These are phyloP conservation scores for Marchantia polymorpha DNA, from an alignment of 225 moss, liverwort and hornwort species.

Conservation along the genomic window DNA sequence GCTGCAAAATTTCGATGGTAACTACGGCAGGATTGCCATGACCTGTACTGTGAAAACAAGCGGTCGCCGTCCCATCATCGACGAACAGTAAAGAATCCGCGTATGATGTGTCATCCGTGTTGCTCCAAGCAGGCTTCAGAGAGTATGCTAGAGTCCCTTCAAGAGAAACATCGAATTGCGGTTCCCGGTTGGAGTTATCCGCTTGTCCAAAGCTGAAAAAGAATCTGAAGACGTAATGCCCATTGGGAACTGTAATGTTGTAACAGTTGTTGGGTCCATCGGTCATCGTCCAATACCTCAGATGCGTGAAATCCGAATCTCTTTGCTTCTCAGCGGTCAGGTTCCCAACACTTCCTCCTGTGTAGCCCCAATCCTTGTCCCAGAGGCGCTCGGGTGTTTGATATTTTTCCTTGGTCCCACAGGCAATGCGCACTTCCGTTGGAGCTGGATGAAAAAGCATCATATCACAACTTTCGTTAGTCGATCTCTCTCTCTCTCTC, in stretches of 20 bases:
- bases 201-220: constrained; percentile 56
- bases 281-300: constrained; percentile 67
- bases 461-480: background rate
- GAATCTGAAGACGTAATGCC: constrained; percentile 78
- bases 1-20: constrained; percentile 71
- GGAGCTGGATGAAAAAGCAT: constrained; percentile 32
- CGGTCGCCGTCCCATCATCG: constrained; percentile 69
- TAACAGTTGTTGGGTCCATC: constrained; percentile 90
- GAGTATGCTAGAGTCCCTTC: constrained; percentile 79
- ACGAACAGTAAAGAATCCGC: constrained; percentile 66
- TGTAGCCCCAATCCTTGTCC: constrained; percentile 68
- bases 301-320: constrained; percentile 48
- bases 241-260: constrained; percentile 77
- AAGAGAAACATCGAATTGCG: constrained; percentile 80
- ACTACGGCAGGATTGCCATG: constrained; percentile 75
- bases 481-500: constrained; percentile 2
- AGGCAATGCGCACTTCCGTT: constrained; percentile 59
- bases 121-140: constrained; percentile 62
- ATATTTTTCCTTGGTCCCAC: constrained; percentile 54
- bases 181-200: constrained; percentile 64
- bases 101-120: constrained; percentile 56
- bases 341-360: constrained; percentile 60
- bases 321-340: constrained; percentile 41
- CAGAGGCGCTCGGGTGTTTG: constrained; percentile 55
- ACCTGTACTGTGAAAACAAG: constrained; percentile 84